Base-by-base conservation (phyloP, 2,329 filamentous ascomycete species). In the Pseudofabraea citricarpa region DNA sequence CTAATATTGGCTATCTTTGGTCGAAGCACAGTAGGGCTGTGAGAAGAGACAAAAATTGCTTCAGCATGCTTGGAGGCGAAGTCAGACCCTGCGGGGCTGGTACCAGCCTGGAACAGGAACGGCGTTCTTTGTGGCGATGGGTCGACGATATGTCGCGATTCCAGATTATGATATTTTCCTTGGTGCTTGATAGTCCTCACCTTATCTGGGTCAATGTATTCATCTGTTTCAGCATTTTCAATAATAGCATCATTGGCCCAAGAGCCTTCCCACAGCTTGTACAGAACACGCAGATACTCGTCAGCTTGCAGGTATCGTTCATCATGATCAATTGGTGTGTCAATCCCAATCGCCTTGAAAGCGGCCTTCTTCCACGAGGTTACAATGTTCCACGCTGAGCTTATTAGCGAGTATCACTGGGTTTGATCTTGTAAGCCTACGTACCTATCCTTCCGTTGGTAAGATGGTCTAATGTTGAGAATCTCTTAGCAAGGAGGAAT, bases 1-100 rank as follows among this genome's bases (percentile, higher is more conserved):
- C 83, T 68, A 16, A 86, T 77, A 47, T 84, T 80, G 0, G 74
- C 70, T 19, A 87, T 75, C 36, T 71, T 79, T 55, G 75, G 77
- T 2, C 73, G 73, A 21, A 81, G 75, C 0, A 80, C 75, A 1
- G 66, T 64, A 0, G 83, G 81, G 2, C 74, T 73, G 56, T 85
- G 81, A 0, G 77, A 77, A 0, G 75, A 80, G 0, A 85, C 77
- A 51, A 87, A 87, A 36, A 87, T 81, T 2, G 74, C 82, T 56
- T 87, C 83, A 0, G 83, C 83, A 56, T 87, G 81, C 52, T 81
- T 76, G 0, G 81, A 78, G 0, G 81, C 81, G 52, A 87, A 87
- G 0, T 65, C 61, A 59, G 83, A 85, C 2, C 83, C 83, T 0
- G 81, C 73, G 39, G 15, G 15, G 3, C 6, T 15, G 12, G 18